phyloP scores from a whole-genome alignment of 2,329 filamentous ascomycete species.

The Fusarium transvaalense region DNA sequence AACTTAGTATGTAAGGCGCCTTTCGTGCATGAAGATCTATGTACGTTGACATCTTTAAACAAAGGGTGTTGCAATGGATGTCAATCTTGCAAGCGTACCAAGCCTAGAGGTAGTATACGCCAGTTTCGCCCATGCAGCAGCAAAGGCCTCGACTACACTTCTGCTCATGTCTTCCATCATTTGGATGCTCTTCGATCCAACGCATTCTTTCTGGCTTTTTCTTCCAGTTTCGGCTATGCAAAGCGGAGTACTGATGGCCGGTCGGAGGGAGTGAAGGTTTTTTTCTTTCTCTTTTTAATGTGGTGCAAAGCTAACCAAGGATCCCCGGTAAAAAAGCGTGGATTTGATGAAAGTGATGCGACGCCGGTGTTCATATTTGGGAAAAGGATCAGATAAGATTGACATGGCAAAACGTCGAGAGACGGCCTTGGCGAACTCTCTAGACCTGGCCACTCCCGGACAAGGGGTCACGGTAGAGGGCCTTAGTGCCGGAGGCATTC shows the following conservation, averaged over 20 bases:
- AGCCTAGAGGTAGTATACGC: neutral
- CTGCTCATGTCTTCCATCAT: neutral
- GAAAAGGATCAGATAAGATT: slow-evolving; percentile 47
- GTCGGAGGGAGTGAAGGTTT: slow-evolving; percentile 37
- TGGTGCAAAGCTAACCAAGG: slow-evolving; percentile 27
- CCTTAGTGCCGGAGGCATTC: slow-evolving; percentile 24
- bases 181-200: slow-evolving; percentile 1
- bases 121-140: neutral
- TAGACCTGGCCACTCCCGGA: slow-evolving; percentile 14
- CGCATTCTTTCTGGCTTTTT: neutral
- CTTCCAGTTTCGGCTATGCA: slow-evolving; percentile 18
- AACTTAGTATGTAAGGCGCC: neutral
- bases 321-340: slow-evolving; percentile 18
- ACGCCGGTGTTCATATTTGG: slow-evolving; percentile 58
- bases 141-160: neutral
- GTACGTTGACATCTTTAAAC: slow-evolving; percentile 11
- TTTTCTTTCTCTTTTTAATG: slow-evolving; percentile 3
- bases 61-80: too few relatives aligned
- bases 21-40: slow-evolving; percentile 18
- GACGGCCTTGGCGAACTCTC: slow-evolving; percentile 20
- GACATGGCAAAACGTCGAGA: slow-evolving; percentile 10
- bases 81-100: too few relatives aligned
- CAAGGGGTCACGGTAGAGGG: slow-evolving; percentile 21
- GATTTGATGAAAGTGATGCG: slow-evolving; percentile 32
- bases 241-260: slow-evolving; percentile 31